Evolutionary conservation across 2,329 filamentous ascomycete genomes (phyloP).

Genomic region (Alternaria postmessia): DNA sequence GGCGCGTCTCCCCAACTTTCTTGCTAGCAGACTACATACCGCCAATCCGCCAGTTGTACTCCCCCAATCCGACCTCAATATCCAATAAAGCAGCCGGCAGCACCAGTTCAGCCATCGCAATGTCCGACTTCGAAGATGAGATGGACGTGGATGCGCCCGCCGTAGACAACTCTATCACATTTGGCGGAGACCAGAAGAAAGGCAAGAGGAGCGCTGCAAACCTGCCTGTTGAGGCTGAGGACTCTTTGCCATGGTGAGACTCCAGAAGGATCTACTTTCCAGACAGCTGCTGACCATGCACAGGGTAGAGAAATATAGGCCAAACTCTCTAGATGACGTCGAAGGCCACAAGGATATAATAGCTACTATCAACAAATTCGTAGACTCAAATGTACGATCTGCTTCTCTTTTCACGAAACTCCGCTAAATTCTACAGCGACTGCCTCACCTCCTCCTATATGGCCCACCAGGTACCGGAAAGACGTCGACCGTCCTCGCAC

Average conservation of each 20-base stretch:
- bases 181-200: conserved; percentile 80
- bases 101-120: conserved; percentile 33
- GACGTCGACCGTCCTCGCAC: conserved; percentile 93
- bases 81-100: accelerated
- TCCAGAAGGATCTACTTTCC: accelerated
- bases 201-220: conserved; percentile 94
- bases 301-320: conserved; percentile 97
- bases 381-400: conserved; percentile 78
- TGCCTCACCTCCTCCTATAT: conserved; percentile 96
- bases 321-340: conserved; percentile 86
- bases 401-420: accelerated
- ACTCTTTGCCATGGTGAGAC: conserved; percentile 86
- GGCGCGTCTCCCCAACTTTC: conserved; percentile 25
- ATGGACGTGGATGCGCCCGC: conserved; percentile 72
- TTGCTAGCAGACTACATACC: not conserved
- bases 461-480: conserved; percentile 97
- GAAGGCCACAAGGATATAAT: conserved; percentile 98
- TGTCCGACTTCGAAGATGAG: conserved; percentile 68
- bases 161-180: conserved; percentile 64
- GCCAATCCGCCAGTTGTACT: not conserved
- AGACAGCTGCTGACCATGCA: conserved; percentile 4
- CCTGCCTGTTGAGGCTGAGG: conserved; percentile 90
- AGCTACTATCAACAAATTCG: conserved; percentile 95
- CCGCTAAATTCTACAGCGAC: conserved; percentile 62
- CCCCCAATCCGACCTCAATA: not conserved